A percentile compares a stretch with the other conserved stretches of the same genome.
Evolutionary conservation across 2,329 filamentous ascomycete genomes (phyloP).

Genomic region (Decorospora gaudefroyi): DNA sequence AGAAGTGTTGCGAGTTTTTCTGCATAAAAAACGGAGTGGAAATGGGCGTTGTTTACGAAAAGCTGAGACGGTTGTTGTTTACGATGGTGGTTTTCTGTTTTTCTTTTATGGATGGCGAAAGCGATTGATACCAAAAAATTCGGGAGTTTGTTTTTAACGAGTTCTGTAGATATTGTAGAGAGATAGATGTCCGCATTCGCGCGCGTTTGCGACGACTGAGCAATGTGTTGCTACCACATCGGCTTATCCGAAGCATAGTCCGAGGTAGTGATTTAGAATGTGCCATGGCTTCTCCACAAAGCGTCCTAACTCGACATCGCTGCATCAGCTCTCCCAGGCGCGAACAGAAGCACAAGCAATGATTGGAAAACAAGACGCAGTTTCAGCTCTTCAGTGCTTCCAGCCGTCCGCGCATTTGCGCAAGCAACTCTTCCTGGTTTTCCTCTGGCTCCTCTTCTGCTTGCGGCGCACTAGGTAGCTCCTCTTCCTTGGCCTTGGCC

Average conservation of each 20-base stretch:
- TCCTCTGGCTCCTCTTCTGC: constrained; percentile 75
- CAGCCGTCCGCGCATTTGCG: constrained; percentile 89
- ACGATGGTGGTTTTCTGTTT: neutral
- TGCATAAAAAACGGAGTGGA: neutral
- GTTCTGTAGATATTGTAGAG: no score
- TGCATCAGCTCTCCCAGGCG: neutral
- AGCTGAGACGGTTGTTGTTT: no score
- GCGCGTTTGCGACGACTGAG: neutral
- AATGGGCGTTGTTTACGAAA: neutral
- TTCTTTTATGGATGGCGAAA: neutral
- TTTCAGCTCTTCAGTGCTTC: constrained; percentile 85
- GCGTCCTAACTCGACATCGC: constrained; percentile 5
- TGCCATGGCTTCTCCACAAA: neutral
- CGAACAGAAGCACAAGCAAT: neutral
- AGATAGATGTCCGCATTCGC: neutral
- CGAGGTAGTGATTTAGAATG: neutral
- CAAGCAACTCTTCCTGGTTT: constrained; percentile 85
- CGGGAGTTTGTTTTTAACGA: no score
- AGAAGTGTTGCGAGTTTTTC: neutral
- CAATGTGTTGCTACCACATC: constrained; percentile 3
- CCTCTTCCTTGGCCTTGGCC: constrained; percentile 60
- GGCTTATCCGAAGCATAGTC: neutral
- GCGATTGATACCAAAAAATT: constrained; percentile 3
- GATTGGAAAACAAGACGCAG: neutral
- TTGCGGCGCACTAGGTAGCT: constrained; percentile 57